phyloP scores from a whole-genome alignment of 495 filamentous ascomycete genomes.

The Parmelia sp. region DNA sequence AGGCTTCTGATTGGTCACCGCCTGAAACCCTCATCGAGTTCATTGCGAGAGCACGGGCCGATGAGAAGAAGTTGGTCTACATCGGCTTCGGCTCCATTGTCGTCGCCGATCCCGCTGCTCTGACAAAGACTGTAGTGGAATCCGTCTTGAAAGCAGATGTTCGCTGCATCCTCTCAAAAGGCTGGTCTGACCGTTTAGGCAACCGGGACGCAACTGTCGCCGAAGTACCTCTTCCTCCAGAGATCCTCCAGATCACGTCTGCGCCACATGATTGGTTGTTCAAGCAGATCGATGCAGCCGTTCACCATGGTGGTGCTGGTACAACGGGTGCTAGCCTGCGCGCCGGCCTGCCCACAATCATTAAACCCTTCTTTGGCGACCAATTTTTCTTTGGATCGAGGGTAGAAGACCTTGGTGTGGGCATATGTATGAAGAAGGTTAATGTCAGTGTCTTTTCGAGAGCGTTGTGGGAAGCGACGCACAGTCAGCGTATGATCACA shows the following conservation, averaged over 20 bases:
- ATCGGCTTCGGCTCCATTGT: conserved; percentile 96
- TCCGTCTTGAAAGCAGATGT: conserved; percentile 89
- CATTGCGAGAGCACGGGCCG: conserved; percentile 68
- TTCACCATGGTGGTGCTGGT: conserved; percentile 89
- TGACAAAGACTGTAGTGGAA: conserved; percentile 85
- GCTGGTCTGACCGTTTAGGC: conserved; percentile 92
- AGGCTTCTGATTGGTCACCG: conserved; percentile 68
- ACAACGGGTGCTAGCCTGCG: conserved; percentile 92
- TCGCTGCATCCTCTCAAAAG: conserved; percentile 90
- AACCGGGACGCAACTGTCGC: conserved; percentile 49
- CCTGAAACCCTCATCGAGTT: conserved; percentile 69
- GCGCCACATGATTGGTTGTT: conserved; percentile 98
- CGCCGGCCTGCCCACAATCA: conserved; percentile 87
- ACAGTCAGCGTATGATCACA: conserved; percentile 79
- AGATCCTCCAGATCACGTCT: conserved; percentile 80
- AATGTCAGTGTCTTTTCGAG: conserved; percentile 75
- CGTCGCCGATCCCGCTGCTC: conserved; percentile 78
- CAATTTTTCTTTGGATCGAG: conserved; percentile 92
- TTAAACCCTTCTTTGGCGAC: conserved; percentile 96
- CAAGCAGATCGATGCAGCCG: conserved; percentile 85
- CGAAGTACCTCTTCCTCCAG: conserved; percentile 68
- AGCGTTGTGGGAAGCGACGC: conserved; percentile 87
- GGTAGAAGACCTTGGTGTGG: conserved; percentile 88
- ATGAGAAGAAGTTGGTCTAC: conserved; percentile 89
- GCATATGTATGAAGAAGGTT: conserved; percentile 81